Evolutionary conservation across 2,329 filamentous ascomycete species (phyloP), one percentile per base, ranked within the genome.

Genomic region (Sporothrix humicola): DNA sequence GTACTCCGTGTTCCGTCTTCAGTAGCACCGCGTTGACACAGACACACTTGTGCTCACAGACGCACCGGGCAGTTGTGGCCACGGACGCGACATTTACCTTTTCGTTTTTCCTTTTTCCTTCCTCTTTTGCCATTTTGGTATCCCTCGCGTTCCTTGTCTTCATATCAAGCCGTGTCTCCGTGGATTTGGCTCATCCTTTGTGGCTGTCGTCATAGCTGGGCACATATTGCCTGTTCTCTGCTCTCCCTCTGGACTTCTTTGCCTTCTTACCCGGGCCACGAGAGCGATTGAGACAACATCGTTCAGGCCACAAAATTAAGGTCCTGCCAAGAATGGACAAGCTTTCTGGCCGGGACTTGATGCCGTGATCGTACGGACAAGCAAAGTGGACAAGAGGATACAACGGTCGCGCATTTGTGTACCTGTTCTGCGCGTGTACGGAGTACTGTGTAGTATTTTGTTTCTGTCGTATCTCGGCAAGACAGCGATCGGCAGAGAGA

Each of bases 251-350:
- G 2, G 31, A 3, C 31, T n/a, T 31, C 31, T 37, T 37, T 52
- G 42, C 48, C 46, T 52, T 52, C 44, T 52, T 63, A 37, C 46
- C 44, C 61, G 61, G 61, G 61, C 42, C 61, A 26, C 42, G 20
- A 13, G 37, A 20, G 9, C 13, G 15, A 20, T 13, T 37, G n/a
- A 9, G 9, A 3, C 6, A 20, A 37, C 44, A 23, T 37, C 31
- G 4, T 15, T 46, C 2, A 31, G 1, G 2, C 20, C 1, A 50
- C 1, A 50, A 23, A 17, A 26, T 23, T 1, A 44, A 59, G 56
- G 42, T 65, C 70, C 70, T 72, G 58, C 70, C 70, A 72, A 52
- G 70, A 72, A 65, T 26, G 70, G 59, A 66, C 70, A 72, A 72
- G 70, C 42, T 61, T 71, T 69, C 48, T 69, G 66, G n/a, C 31